phyloP scores from a whole-genome alignment of 2,329 filamentous ascomycete species.

The Xylaria sp. region DNA sequence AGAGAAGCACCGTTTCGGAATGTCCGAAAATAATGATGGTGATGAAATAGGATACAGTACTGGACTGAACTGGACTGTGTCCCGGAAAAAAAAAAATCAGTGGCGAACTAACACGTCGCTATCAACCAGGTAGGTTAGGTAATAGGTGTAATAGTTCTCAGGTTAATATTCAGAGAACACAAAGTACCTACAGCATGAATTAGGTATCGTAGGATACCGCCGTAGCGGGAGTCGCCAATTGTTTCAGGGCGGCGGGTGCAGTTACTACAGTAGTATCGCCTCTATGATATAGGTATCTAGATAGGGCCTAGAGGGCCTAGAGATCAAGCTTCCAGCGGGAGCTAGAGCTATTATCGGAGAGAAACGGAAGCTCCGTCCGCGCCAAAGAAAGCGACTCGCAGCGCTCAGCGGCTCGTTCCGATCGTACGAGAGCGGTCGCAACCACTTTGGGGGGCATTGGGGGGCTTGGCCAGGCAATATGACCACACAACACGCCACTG shows the following conservation, averaged over 20 bases:
- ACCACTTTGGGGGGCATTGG: slow-evolving; percentile 10
- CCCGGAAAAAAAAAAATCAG: neutral
- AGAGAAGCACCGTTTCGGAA: neutral
- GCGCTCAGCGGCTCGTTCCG: slow-evolving; percentile 30
- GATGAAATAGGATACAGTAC: neutral
- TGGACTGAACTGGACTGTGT: neutral
- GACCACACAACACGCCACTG: slow-evolving; percentile 33
- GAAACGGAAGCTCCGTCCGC: slow-evolving; percentile 22
- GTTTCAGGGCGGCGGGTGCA: no score
- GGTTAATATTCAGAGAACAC: neutral
- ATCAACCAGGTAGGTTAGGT: neutral
- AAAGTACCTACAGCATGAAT: no score
- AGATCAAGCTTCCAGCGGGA: neutral
- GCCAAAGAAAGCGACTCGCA: neutral
- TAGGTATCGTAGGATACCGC: neutral
- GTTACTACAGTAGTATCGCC: no score
- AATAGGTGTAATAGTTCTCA: neutral
- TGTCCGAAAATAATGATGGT: neutral
- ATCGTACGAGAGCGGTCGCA: slow-evolving; percentile 30
- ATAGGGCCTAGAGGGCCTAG: neutral
- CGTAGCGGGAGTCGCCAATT: neutral
- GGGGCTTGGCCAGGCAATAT: slow-evolving; percentile 30
- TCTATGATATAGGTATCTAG: neutral
- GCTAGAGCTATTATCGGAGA: slow-evolving; percentile 1
- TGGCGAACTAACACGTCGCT: neutral